Evolutionary conservation across 352 stramenopile species (phyloP).

Genomic region (Saprolegnia diclina): DNA sequence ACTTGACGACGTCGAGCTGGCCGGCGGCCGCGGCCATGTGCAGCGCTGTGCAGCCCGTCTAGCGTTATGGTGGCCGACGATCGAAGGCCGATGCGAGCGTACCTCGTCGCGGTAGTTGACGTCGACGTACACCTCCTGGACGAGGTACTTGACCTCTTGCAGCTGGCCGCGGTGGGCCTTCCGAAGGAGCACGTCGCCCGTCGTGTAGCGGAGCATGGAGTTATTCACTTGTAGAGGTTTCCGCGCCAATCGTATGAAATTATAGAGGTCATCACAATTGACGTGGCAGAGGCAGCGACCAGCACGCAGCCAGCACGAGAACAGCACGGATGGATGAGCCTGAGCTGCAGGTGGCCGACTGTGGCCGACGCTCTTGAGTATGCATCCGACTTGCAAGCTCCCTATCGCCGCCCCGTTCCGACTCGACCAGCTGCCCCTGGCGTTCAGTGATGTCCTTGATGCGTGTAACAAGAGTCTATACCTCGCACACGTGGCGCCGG

Average conservation of each 20-base stretch:
- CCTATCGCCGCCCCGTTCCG: too few species aligned
- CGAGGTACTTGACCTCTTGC: slow-evolving; percentile 64
- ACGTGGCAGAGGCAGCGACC: too few species aligned
- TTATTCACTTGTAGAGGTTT: neutral
- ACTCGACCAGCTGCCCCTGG: too few species aligned
- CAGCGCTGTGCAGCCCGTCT: slow-evolving; percentile 32
- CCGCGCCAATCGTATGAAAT: too few species aligned
- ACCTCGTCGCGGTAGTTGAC: slow-evolving; percentile 85
- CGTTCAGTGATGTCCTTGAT: too few species aligned
- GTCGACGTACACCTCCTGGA: slow-evolving; percentile 69
- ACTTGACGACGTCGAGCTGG: slow-evolving; percentile 29
- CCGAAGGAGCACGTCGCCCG: slow-evolving; percentile 80
- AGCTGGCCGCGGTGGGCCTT: slow-evolving; percentile 81
- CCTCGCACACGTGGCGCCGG: neutral
- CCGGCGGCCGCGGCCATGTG: slow-evolving; percentile 38
- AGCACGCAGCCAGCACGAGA: too few species aligned
- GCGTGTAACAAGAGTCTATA: too few species aligned
- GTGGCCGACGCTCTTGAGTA: too few species aligned
- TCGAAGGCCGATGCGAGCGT: neutral
- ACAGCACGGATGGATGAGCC: too few species aligned
- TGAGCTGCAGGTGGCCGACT: too few species aligned
- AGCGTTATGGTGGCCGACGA: neutral
- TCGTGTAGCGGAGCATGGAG: slow-evolving; percentile 42
- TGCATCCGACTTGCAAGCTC: too few species aligned
- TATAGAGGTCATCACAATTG: too few species aligned